Evolutionary conservation across 345 rosid genomes (phyloP).

Genomic region (Aethionema arabicum): DNA sequence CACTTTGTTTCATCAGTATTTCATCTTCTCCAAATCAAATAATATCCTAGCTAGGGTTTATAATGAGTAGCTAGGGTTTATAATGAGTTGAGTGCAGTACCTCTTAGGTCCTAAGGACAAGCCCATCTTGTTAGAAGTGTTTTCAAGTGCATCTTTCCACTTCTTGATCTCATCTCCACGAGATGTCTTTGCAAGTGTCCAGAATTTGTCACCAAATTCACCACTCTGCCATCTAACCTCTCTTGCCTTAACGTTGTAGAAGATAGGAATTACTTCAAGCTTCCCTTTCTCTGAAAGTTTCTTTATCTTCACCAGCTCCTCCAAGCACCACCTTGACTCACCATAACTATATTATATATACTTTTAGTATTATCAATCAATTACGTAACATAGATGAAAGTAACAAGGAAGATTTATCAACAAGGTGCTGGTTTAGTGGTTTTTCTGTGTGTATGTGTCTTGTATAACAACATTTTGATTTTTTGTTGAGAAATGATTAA

Average conservation of each 20-base stretch:
- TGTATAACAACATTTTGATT: too few relatives aligned
- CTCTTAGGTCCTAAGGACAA: background rate
- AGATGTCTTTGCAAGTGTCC: constrained; percentile 2
- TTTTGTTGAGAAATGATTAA: too few relatives aligned
- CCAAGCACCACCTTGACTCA: constrained; percentile 14
- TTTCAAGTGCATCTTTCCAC: constrained; percentile 9
- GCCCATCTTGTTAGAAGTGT: constrained; percentile 5
- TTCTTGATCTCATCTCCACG: constrained; percentile 4
- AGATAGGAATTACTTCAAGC: constrained; percentile 12
- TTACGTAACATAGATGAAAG: too few relatives aligned
- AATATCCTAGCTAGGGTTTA: too few relatives aligned
- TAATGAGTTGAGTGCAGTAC: background rate
- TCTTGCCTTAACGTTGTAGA: constrained; percentile 17
- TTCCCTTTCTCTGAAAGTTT: constrained; percentile 2
- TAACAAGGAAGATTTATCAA: too few relatives aligned
- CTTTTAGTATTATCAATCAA: too few relatives aligned
- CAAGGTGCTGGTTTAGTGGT: too few relatives aligned
- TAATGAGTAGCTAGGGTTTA: too few relatives aligned
- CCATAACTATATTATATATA: background rate
- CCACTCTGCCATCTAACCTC: background rate
- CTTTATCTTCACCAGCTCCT: background rate
- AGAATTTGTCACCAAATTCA: constrained; percentile 18
- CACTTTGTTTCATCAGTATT: background rate
- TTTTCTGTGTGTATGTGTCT: too few relatives aligned
- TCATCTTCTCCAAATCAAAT: background rate